Evolutionary conservation across 2,329 filamentous ascomycete species (phyloP).

Genomic region (Aspergillus japonicus): DNA sequence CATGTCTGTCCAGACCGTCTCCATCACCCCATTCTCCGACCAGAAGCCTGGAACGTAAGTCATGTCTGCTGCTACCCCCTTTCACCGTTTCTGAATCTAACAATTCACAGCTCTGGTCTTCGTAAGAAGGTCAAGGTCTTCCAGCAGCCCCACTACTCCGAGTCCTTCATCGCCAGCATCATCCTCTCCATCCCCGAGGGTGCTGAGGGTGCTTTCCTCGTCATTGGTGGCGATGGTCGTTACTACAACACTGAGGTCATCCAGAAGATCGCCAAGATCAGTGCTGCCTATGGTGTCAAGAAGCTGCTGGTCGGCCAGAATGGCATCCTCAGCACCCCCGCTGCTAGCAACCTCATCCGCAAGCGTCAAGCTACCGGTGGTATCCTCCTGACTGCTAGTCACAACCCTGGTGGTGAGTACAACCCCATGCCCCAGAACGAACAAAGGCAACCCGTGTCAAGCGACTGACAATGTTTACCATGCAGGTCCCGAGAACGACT

Average conservation of each 20-base stretch:
- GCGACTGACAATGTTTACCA: not conserved
- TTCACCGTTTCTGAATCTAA: conserved; percentile 16
- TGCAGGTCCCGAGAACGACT: conserved; percentile 84
- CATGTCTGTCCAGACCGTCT: conserved; percentile 78
- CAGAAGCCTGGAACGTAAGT: conserved; percentile 99
- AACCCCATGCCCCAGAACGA: not conserved
- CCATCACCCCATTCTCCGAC: conserved; percentile 83
- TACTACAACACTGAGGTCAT: conserved; percentile 97
- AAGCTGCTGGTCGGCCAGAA: conserved; percentile 95
- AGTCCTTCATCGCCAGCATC: conserved; percentile 92
- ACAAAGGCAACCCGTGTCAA: not conserved
- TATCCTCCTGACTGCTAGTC: conserved; percentile 93
- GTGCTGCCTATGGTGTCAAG: conserved; percentile 96
- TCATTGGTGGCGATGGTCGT: conserved; percentile 95
- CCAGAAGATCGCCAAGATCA: conserved; percentile 95
- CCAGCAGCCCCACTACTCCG: conserved; percentile 91
- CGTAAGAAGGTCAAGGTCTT: conserved; percentile 99
- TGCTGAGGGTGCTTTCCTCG: conserved; percentile 79
- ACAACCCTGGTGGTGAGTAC: conserved; percentile 88
- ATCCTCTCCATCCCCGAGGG: conserved; percentile 96
- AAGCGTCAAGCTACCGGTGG: conserved; percentile 93
- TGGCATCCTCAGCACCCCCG: conserved; percentile 94
- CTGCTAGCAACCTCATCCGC: conserved; percentile 92
- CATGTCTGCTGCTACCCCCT: conserved; percentile 2
- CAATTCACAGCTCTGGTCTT: conserved; percentile 74